Evolutionary conservation across 306 rosid genomes (phyloP).

Genomic region (Citrullus colocynthis): DNA sequence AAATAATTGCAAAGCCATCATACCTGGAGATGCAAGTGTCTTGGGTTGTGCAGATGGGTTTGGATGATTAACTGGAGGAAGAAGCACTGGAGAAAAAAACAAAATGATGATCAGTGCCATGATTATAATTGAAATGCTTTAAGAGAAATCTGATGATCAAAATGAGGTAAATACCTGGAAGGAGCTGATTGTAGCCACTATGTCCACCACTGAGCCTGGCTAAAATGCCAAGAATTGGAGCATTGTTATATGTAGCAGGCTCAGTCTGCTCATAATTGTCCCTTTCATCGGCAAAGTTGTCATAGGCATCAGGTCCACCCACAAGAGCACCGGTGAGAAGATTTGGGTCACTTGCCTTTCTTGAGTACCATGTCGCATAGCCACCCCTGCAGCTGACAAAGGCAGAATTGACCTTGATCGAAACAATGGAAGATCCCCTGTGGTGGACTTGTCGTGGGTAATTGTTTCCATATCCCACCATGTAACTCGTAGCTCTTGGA

Average conservation of each 20-base stretch:
- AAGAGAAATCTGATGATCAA: neutral
- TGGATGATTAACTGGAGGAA: constrained; percentile 40
- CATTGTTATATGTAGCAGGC: constrained; percentile 98
- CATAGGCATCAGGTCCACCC: constrained; percentile 98
- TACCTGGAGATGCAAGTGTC: constrained; percentile 68
- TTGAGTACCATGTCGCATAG: constrained; percentile 78
- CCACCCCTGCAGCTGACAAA: constrained; percentile 89
- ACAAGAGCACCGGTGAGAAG: constrained; percentile 78
- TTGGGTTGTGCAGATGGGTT: constrained; percentile 31
- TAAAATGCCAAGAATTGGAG: constrained; percentile 81
- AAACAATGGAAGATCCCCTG: constrained; percentile 89
- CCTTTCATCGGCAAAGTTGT: constrained; percentile 89
- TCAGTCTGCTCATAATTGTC: constrained; percentile 94
- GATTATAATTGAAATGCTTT: neutral
- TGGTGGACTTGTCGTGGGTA: constrained; percentile 87
- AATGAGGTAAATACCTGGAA: constrained; percentile 48
- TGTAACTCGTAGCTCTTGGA: constrained; percentile 93
- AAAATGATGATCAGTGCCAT: neutral
- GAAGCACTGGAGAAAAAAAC: constrained; percentile 32
- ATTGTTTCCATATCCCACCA: constrained; percentile 95
- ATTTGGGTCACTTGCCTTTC: constrained; percentile 71
- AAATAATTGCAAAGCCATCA: neutral
- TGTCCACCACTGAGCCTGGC: constrained; percentile 66
- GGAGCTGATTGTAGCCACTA: constrained; percentile 66
- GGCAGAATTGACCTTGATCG: constrained; percentile 54